phyloP scores from a whole-genome alignment of 2,329 filamentous ascomycete species.

The Colletotrichum zoysiae region DNA sequence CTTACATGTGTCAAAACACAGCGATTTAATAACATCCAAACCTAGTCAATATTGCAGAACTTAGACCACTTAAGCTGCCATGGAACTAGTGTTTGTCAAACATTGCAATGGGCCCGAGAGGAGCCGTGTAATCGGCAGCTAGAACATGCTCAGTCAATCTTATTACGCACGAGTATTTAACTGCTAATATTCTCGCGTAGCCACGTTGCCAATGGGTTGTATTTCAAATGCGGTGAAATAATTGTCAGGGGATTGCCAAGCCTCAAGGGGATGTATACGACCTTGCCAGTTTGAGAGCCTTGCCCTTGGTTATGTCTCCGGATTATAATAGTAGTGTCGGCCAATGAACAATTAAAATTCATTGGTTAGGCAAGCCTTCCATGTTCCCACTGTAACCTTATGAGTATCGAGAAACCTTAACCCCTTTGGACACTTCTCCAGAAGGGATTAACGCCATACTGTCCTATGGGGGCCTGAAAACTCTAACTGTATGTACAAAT shows the following conservation, averaged over 20 bases:
- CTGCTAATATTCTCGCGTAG: not conserved
- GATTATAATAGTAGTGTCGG: too few relatives aligned
- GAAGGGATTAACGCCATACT: not conserved
- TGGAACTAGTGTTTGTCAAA: not conserved
- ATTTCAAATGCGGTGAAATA: not conserved
- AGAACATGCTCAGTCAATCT: not conserved
- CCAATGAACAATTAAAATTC: rapidly evolving
- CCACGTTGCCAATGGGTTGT: not conserved
- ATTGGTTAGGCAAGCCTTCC: too few relatives aligned
- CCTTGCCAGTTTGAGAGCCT: too few relatives aligned
- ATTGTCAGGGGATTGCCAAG: not conserved
- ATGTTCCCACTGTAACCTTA: too few relatives aligned
- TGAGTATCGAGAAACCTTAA: not conserved
- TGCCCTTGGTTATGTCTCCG: not conserved
- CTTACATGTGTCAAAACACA: not conserved
- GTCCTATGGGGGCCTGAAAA: not conserved
- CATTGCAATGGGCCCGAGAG: not conserved
- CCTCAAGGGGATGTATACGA: not conserved
- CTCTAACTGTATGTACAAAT: not conserved
- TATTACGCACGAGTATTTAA: not conserved
- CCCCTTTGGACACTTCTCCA: not conserved
- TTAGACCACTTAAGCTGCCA: not conserved
- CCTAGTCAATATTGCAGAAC: not conserved
- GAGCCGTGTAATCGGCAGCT: not conserved
- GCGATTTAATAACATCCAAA: rapidly evolving